A percentile compares a stretch with the other conserved stretches of the same genome.
Evolutionary conservation across 1,284 basidiomycete genomes (phyloP).

Genomic region (Trichosporon faecale): DNA sequence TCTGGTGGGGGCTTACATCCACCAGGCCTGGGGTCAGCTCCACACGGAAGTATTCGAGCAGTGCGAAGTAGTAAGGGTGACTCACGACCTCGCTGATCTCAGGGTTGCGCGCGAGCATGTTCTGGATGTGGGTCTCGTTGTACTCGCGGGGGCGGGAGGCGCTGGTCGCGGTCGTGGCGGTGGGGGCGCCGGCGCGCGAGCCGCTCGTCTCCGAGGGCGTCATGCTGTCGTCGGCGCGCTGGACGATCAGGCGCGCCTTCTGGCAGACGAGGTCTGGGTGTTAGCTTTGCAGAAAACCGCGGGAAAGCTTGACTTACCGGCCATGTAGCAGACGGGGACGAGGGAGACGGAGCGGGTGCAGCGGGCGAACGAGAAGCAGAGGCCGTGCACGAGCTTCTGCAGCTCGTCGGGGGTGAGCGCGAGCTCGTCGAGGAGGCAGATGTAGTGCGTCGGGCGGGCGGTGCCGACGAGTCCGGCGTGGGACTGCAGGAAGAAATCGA

Average conservation of each 20-base stretch:
- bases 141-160: not conserved
- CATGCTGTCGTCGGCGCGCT: conserved; percentile 23
- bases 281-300: not conserved
- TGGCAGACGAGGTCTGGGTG: conserved; percentile 44
- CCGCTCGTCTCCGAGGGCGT: conserved; percentile 38
- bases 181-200: conserved; percentile 17
- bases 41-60: too few species aligned
- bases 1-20: conserved; percentile 33
- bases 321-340: conserved; percentile 54
- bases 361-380: conserved; percentile 53
- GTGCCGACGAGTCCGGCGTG: conserved; percentile 43
- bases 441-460: conserved; percentile 42
- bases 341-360: conserved; percentile 51
- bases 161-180: conserved; percentile 1
- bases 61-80: not conserved
- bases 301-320: conserved; percentile 38
- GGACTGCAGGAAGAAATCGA: conserved; percentile 52
- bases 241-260: conserved; percentile 45
- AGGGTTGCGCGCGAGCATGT: conserved; percentile 36
- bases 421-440: conserved; percentile 50
- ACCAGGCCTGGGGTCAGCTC: conserved; percentile 38
- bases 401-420: conserved; percentile 44
- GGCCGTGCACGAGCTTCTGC: conserved; percentile 47
- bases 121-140: conserved; percentile 35
- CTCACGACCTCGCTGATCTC: conserved; percentile 41